These are phyloP conservation scores for Mycena rosella DNA, from an alignment of 768 basidiomycete genomes.

Conservation along the genomic window DNA sequence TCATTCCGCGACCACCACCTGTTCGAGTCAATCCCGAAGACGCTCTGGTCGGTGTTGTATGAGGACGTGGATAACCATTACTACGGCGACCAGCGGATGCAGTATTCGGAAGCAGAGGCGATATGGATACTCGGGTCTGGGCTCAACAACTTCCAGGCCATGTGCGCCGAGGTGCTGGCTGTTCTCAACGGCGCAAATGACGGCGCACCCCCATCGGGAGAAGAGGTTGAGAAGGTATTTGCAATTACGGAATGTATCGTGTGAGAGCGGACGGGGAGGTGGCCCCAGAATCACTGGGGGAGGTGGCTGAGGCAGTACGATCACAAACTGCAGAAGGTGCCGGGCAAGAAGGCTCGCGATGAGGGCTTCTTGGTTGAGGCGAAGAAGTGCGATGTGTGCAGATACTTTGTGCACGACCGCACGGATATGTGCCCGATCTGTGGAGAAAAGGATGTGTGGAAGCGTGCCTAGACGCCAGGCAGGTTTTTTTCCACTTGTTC, in stretches of 20 bases:
- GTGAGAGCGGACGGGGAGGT: conserved; percentile 8
- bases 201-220: conserved; percentile 24
- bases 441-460: conserved; percentile 23
- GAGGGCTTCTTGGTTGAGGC: conserved; percentile 25
- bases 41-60: conserved; percentile 15
- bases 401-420: conserved; percentile 29
- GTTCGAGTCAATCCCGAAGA: conserved; percentile 15
- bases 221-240: conserved; percentile 18
- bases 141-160: conserved; percentile 8
- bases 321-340: conserved; percentile 19
- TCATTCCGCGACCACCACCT: conserved; percentile 30
- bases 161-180: conserved; percentile 11
- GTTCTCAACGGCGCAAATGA: conserved; percentile 19
- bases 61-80: conserved; percentile 19
- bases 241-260: conserved; percentile 10
- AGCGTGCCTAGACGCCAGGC: too few species aligned
- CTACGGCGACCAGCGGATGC: background rate
- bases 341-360: conserved; percentile 17
- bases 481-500: too few species aligned
- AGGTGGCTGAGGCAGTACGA: conserved; percentile 25
- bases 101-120: conserved; percentile 5
- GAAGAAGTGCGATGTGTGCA: conserved; percentile 13
- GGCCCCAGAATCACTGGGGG: conserved; percentile 20
- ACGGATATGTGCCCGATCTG: conserved; percentile 20
- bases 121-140: conserved; percentile 5